These are phyloP conservation scores for Diaporthe helianthi DNA, from an alignment of 2,329 filamentous ascomycete species.

Conservation along the genomic window DNA sequence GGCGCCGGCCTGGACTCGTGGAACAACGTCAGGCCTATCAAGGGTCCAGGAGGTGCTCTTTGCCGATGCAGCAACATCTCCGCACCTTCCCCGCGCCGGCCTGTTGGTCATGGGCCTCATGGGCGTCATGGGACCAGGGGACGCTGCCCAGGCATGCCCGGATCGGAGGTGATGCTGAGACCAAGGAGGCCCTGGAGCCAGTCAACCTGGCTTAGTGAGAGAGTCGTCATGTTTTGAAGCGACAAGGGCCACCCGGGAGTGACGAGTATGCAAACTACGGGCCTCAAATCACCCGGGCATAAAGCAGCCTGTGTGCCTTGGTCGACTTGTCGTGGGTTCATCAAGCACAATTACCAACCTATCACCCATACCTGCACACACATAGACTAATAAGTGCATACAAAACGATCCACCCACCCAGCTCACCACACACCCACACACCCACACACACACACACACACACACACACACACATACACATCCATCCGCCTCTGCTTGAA, in stretches of 20 bases:
- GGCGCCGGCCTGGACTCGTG: not conserved
- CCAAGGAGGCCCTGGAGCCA: not conserved
- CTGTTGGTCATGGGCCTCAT: not conserved
- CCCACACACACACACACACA: too few species aligned
- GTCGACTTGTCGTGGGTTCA: not conserved
- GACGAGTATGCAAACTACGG: not conserved
- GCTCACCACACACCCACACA: too few species aligned
- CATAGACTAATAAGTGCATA: not conserved
- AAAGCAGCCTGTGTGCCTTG: not conserved
- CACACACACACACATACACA: too few species aligned
- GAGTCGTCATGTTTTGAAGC: constrained; percentile 12
- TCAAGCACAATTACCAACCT: too few species aligned
- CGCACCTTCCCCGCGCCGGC: constrained; percentile 28
- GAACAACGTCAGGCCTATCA: constrained; percentile 29
- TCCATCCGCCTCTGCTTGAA: too few species aligned
- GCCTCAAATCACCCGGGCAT: not conserved
- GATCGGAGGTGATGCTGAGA: not conserved
- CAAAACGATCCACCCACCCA: too few species aligned
- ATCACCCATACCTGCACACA: not conserved
- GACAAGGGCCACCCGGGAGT: not conserved
- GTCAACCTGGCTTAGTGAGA: not conserved
- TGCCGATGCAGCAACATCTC: constrained; percentile 16
- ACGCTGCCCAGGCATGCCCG: not conserved
- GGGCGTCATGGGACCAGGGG: constrained; percentile 12
- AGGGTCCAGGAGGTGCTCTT: not conserved